These are phyloP conservation scores for Apiotrichum brassicae DNA, from an alignment of 1,284 basidiomycete genomes.

Conservation along the genomic window DNA sequence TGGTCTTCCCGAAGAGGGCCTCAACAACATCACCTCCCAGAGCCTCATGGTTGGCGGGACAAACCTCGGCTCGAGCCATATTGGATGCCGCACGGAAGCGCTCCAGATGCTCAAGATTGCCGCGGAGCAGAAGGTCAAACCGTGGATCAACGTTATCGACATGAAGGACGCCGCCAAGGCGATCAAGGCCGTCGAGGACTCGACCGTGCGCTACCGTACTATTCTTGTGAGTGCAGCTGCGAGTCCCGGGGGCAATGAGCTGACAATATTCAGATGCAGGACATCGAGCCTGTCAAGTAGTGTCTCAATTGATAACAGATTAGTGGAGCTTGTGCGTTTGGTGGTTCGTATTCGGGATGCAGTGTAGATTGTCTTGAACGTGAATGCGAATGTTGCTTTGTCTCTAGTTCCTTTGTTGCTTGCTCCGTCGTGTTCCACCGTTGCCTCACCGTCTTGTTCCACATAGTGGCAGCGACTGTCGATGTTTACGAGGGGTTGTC, in stretches of 20 bases:
- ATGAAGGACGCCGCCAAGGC: slow-evolving; percentile 58
- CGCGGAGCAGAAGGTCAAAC: slow-evolving; percentile 53
- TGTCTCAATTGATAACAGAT: not conserved
- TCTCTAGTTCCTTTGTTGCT: no score
- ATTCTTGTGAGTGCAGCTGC: slow-evolving; percentile 45
- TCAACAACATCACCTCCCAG: slow-evolving; percentile 38
- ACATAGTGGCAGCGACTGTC: no score
- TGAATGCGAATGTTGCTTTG: no score
- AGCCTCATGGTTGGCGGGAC: slow-evolving; percentile 46
- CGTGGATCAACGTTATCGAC: slow-evolving; percentile 53
- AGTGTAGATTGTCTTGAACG: no score
- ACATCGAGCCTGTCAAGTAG: slow-evolving; percentile 4
- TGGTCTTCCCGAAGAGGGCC: slow-evolving; percentile 49
- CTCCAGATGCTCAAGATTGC: slow-evolving; percentile 58
- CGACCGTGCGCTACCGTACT: slow-evolving; percentile 54
- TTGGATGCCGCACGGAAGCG: slow-evolving; percentile 61
- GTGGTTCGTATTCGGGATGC: no score
- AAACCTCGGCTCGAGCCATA: slow-evolving; percentile 51
- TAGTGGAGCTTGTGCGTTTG: not conserved
- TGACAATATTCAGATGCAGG: not conserved
- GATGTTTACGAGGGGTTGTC: no score
- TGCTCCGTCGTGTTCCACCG: no score
- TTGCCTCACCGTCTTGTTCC: no score
- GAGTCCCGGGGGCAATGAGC: not conserved
- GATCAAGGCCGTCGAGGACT: slow-evolving; percentile 53